Conservation (phyloP, 257 asterid genomes). For the Linderniella brevidens region DNA sequence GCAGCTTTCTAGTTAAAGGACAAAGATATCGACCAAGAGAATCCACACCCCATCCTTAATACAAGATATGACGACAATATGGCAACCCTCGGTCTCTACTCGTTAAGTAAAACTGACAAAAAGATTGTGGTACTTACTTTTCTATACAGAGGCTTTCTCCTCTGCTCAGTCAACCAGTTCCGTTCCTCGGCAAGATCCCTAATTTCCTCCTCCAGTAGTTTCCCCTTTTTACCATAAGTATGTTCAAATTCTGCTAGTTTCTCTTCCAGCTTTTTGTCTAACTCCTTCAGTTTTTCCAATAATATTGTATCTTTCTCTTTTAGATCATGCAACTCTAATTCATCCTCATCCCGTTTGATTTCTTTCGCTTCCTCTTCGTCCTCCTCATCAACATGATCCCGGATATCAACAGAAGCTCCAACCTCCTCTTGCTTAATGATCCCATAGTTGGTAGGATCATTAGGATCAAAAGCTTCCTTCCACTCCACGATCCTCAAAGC, state of each 20-base stretch:
- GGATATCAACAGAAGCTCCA: conserved; percentile 32
- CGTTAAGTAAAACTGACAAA: background rate
- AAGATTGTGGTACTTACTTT: conserved; percentile 34
- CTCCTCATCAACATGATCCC: conserved; percentile 33
- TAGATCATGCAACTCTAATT: conserved; percentile 54
- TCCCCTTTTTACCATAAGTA: conserved; percentile 83
- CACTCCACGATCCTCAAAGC: conserved; percentile 62
- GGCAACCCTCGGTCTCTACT: too few relatives aligned
- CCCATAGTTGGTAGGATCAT: conserved; percentile 69
- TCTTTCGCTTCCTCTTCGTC: conserved; percentile 26
- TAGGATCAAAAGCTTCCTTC: conserved; percentile 76
- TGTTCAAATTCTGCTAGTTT: conserved; percentile 71
- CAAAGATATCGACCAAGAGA: too few relatives aligned
- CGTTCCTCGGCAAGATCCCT: conserved; percentile 95
- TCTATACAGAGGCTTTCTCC: conserved; percentile 71
- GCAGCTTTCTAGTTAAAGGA: too few relatives aligned
- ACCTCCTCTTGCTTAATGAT: conserved; percentile 35
- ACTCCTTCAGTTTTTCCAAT: conserved; percentile 54
- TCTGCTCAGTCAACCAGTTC: conserved; percentile 73
- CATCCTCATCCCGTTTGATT: conserved; percentile 31
- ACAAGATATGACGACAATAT: too few relatives aligned
- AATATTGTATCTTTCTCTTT: conserved; percentile 66
- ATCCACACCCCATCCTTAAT: too few relatives aligned
- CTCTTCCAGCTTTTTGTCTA: conserved; percentile 64
- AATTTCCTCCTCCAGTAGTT: conserved; percentile 77